Evolutionary conservation across 768 basidiomycete species (phyloP).

Genomic region (Coprinopsis sp.): DNA sequence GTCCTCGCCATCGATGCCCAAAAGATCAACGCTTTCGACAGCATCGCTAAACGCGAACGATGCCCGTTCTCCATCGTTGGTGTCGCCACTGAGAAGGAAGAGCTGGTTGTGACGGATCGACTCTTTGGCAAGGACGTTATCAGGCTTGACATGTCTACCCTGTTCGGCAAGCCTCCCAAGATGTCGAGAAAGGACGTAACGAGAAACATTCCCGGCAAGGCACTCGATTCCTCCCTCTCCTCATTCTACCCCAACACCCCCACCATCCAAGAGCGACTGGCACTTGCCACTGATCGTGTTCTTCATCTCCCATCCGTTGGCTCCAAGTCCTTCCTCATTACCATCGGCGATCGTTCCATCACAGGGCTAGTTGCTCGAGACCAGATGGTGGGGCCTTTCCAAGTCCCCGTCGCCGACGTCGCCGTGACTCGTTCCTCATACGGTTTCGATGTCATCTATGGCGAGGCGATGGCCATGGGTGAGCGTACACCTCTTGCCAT

Average conservation of each 20-base stretch:
- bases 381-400: constrained; percentile 99
- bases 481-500: constrained; percentile 93
- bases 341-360: constrained; percentile 93
- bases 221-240: constrained; percentile 71
- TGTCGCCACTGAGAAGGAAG: constrained; percentile 72
- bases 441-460: constrained; percentile 77
- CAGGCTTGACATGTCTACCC: constrained; percentile 85
- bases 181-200: constrained; percentile 74
- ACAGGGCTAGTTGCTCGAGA: constrained; percentile 93
- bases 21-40: constrained; percentile 59
- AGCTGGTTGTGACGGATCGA: constrained; percentile 86
- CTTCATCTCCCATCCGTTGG: constrained; percentile 89
- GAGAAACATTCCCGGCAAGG: constrained; percentile 26
- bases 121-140: constrained; percentile 78
- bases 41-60: constrained; percentile 80
- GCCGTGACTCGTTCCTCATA: constrained; percentile 94
- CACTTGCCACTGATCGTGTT: constrained; percentile 70
- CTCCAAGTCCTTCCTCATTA: constrained; percentile 97
- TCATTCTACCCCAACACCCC: constrained; percentile 64
- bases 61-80: constrained; percentile 95
- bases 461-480: constrained; percentile 99
- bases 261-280: constrained; percentile 45
- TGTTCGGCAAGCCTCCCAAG: constrained; percentile 94
- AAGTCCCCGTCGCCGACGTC: constrained; percentile 95
- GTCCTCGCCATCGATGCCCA: constrained; percentile 82